These are phyloP conservation scores for Sarocladiaceae sp. DNA, from an alignment of 2,329 filamentous ascomycete species.

Conservation along the genomic window DNA sequence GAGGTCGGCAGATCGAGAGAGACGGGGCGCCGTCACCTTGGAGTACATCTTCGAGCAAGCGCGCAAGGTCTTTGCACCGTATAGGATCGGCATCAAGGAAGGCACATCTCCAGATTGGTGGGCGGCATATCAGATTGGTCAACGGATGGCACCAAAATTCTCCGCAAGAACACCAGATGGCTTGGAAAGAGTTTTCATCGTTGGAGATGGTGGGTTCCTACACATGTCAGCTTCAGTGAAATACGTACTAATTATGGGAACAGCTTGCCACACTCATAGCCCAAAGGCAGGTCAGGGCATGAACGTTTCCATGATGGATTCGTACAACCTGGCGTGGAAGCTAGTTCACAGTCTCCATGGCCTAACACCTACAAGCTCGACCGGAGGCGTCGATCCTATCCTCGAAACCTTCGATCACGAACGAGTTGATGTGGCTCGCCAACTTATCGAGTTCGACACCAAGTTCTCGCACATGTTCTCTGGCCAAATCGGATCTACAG, in stretches of 20 bases:
- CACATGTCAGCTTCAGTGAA: not conserved
- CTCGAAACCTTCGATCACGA: conserved; percentile 7
- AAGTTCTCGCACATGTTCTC: conserved; percentile 18
- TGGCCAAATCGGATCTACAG: conserved; percentile 13
- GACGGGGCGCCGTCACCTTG: conserved; percentile 13
- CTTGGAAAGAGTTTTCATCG: conserved; percentile 5
- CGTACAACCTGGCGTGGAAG: conserved; percentile 54
- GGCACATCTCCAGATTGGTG: conserved; percentile 15
- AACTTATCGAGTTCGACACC: conserved; percentile 7
- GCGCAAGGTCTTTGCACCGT: conserved; percentile 37
- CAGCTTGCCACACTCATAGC: conserved; percentile 48
- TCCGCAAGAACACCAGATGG: not conserved
- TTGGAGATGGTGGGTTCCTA: conserved; percentile 2
- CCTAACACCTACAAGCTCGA: not conserved
- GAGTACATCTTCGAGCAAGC: conserved; percentile 57
- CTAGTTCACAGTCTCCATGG: conserved; percentile 26
- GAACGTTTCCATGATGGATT: conserved; percentile 66
- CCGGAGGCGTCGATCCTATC: not conserved
- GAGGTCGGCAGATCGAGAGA: conserved; percentile 8
- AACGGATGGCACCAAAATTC: conserved; percentile 7
- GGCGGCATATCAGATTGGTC: conserved; percentile 8
- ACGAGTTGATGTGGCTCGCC: conserved; percentile 5
- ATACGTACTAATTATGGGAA: not conserved
- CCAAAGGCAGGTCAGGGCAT: conserved; percentile 66
- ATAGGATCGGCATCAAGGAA: conserved; percentile 33